Evolutionary conservation across 331 rosid genomes (phyloP), one percentile per base, ranked within the genome.

Genomic region (Ulmus americana): DNA sequence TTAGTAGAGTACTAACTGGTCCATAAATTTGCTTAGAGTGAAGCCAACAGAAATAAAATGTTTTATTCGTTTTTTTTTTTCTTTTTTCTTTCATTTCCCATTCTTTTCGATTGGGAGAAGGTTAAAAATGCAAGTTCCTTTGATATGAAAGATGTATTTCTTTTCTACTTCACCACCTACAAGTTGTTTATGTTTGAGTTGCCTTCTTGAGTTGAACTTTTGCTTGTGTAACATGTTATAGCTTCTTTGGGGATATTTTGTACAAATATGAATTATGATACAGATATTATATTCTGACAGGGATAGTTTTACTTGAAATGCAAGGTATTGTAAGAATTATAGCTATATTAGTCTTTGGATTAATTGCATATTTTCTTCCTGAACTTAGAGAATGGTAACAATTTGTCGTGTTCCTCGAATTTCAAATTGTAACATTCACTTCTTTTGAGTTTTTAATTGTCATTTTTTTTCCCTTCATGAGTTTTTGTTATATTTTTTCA

Each of bases 1-100:
- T 94, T 63, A 97, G 97, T 62, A 87, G 95, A 69, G 65, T 90
- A 65, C 84, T 89, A 79, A 82, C 84, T n/a, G 97, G 95, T 65
- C 99, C 97, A 11, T 84, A 72, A 79, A 69, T 64, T 68, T 80
- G 77, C 45, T 72, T 45, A 51, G 48, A 46, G 8, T 20, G 58
- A 20, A 59, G 63, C 38, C 61, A 15, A 47, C 40, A 22, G 44
- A 76, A 79, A 76, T 81, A 85, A 88, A 59, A 52, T 62, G 43
- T 64, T 67, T 60, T 20, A 1, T 20, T 20, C 22, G 22, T 20
- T 20, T 20, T 20, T 0, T 10, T 44, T 12, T 55, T 10, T 22
- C 6, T 7, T 61, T 64, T 55, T 55, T 45, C 53, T 45, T 73
- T 61, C 13, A 53, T 16, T 68, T 60, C 20, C 59, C 45, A 18